Evolutionary conservation across 2,329 filamentous ascomycete genomes (phyloP), one percentile per base, ranked within the genome.

Genomic region (Tolypocladium sp.): DNA sequence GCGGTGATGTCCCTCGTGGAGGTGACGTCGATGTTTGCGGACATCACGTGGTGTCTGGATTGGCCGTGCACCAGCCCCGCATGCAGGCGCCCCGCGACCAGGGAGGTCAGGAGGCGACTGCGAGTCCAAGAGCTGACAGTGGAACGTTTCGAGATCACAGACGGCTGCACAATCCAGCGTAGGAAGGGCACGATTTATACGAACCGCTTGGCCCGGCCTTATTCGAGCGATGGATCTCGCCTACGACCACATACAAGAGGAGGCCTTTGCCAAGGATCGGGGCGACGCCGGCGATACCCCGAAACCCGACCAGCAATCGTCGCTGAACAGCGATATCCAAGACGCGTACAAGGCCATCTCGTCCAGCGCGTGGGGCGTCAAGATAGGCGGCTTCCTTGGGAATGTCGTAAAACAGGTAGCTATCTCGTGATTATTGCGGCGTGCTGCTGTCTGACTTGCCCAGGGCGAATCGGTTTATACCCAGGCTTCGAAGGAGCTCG

Each of bases 311-410:
- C 70, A 77, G 65, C 74, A 79, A 64, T 72, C 76, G 59, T 83
- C 87, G 57, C 82, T 99, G 65, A 95, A 95, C 70, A 83, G 85
- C 65, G 94, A 99, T 69, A 82, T 99, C 63, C 91, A 96, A 75
- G 91, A 97, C 74, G 94, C 93, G 8, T 97, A 97, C 80, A 92
- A 91, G 70, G 92, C 92, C 30, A 90, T 99, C 70, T 93, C 91
- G 4, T 85, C 86, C 64, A 96, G 91, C 67, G 90, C 91, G 13
- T 99, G 94, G 94, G 94, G 93, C 52, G 86, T 89, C 27, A 86
- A 84, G 66, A 85, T 99, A 38, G 93, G 94, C 41, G 93, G 92
- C 8, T 90, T 96, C 71, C 87, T 96, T 70, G 90, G 90, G 54
- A 93, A 83, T 68, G 92, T 96, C n/a, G 90, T 92, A 70, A 96